These are phyloP conservation scores for Aspergillus biplanus DNA, from an alignment of 495 filamentous ascomycete species.

Conservation along the genomic window DNA sequence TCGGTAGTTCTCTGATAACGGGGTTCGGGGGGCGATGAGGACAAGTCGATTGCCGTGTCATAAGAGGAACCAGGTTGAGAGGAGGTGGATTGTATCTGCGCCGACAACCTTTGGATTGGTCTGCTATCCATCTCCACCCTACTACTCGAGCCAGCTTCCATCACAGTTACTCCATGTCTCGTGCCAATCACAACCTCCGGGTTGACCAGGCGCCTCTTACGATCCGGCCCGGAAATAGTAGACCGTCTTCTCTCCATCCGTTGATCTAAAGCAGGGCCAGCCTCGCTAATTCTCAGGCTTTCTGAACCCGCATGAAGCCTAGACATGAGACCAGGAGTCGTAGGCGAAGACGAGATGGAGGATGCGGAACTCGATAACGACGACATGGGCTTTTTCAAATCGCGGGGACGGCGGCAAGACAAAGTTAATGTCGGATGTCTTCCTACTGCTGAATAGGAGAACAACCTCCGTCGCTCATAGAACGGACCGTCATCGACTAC, in stretches of 20 bases:
- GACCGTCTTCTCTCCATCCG: constrained; percentile 26
- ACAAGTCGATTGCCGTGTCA: constrained; percentile 43
- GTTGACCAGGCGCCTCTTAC: constrained; percentile 44
- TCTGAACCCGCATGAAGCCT: constrained; percentile 27
- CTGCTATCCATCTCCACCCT: constrained; percentile 29
- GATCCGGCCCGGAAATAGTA: constrained; percentile 35
- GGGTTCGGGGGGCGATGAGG: constrained; percentile 31
- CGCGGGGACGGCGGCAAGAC: background rate
- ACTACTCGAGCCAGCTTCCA: constrained; percentile 23
- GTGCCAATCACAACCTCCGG: constrained; percentile 31
- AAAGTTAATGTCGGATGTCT: constrained; percentile 12
- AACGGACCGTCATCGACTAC: constrained; percentile 37
- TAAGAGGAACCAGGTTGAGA: constrained; percentile 34
- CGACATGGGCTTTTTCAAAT: constrained; percentile 27
- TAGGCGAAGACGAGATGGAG: constrained; percentile 21
- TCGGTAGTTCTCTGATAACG: constrained; percentile 17
- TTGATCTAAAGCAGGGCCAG: constrained; percentile 27
- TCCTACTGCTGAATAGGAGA: constrained; percentile 28
- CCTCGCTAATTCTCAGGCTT: constrained; percentile 23
- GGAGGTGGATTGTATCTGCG: constrained; percentile 22
- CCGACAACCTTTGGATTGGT: constrained; percentile 26
- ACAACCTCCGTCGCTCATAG: constrained; percentile 52
- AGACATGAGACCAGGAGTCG: constrained; percentile 14
- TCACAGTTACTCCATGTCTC: constrained; percentile 29
- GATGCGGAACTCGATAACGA: constrained; percentile 27